phyloP scores from a whole-genome alignment of 1,139 yeast genomes.

The Tardiomyces blankii region DNA sequence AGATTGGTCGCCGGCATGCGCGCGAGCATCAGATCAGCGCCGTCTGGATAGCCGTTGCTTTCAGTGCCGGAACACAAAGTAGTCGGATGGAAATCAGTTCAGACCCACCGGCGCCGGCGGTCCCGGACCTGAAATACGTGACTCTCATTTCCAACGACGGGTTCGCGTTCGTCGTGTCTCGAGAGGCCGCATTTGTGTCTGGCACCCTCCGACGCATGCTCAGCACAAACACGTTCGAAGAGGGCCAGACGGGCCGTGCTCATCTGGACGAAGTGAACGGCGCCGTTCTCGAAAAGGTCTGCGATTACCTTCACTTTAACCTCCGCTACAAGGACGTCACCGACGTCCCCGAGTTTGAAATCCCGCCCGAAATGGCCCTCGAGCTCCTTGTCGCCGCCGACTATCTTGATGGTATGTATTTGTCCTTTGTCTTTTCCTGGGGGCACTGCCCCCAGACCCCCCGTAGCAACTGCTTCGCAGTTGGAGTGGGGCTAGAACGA shows the following conservation, averaged over 20 bases:
- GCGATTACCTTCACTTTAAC: slow-evolving; percentile 77
- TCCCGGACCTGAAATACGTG: slow-evolving; percentile 30
- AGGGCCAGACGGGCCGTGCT: slow-evolving; percentile 39
- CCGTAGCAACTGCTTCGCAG: too few species aligned
- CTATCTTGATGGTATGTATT: slow-evolving; percentile 47
- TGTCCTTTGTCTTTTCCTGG: slow-evolving; percentile 6
- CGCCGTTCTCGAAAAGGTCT: slow-evolving; percentile 63
- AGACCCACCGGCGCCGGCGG: not conserved
- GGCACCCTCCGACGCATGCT: slow-evolving; percentile 69
- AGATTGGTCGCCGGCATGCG: too few species aligned
- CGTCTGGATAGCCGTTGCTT: too few species aligned
- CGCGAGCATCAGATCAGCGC: too few species aligned
- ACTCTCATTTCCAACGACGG: slow-evolving; percentile 71
- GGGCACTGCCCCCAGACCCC: too few species aligned
- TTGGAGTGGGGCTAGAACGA: too few species aligned
- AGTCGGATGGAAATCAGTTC: not conserved
- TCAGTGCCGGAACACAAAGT: too few species aligned
- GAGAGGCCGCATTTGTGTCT: slow-evolving; percentile 76
- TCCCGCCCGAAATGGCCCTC: slow-evolving; percentile 89
- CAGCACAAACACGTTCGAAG: slow-evolving; percentile 33
- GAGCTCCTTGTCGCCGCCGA: slow-evolving; percentile 90
- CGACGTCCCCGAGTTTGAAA: slow-evolving; percentile 71
- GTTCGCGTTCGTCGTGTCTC: slow-evolving; percentile 48
- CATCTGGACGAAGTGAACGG: slow-evolving; percentile 54
- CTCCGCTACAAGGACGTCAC: slow-evolving; percentile 53